phyloP scores from a whole-genome alignment of 257 asterid genomes.

The Anisodus tanguticus region DNA sequence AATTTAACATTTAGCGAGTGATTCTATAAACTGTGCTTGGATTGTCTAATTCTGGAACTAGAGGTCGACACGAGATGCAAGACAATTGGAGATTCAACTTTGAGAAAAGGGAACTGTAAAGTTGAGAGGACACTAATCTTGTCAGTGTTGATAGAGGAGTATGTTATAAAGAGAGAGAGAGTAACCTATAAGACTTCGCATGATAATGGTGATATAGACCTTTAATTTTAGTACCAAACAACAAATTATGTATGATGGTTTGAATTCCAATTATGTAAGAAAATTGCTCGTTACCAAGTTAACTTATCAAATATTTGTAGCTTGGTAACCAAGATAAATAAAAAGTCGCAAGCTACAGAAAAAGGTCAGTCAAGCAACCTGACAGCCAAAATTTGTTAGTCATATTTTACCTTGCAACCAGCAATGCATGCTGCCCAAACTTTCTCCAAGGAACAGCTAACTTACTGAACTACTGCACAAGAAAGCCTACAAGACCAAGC shows the following conservation, averaged over 20 bases:
- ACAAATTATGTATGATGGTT: background rate
- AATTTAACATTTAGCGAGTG: background rate
- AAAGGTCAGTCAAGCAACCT: background rate
- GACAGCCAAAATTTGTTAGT: background rate
- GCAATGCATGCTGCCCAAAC: background rate
- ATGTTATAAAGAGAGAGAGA: background rate
- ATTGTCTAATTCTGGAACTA: background rate
- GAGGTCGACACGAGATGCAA: background rate
- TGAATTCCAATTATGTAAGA: background rate
- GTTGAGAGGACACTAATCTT: background rate
- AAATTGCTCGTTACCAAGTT: background rate
- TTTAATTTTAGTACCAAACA: background rate
- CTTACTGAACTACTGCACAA: background rate
- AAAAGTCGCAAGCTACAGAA: background rate
- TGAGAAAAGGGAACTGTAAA: slow-evolving; percentile 14
- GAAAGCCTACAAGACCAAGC: no score
- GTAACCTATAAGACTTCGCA: background rate
- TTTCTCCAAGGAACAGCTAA: background rate
- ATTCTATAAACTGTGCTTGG: slow-evolving; percentile 10
- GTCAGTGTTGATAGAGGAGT: background rate
- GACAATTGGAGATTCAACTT: slow-evolving; percentile 9
- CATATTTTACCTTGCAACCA: background rate
- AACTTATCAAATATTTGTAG: background rate
- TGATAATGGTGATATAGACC: background rate
- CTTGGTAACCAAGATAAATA: background rate